Conservation (phyloP, 2,329 filamentous ascomycete genomes). For the Phyllosticta citriasiana region DNA sequence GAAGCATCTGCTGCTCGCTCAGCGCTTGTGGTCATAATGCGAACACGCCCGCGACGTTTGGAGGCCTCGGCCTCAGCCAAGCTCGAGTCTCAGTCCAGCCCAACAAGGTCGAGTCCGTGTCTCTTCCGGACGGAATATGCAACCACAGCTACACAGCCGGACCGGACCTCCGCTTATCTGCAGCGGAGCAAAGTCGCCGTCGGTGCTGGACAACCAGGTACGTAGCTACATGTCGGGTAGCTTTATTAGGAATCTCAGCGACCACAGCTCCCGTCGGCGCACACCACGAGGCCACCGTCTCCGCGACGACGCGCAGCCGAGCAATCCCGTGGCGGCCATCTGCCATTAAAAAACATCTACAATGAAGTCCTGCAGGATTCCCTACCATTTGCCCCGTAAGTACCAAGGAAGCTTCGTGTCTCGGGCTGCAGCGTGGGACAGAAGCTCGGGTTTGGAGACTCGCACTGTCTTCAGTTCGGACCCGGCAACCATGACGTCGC, state of each 20-base stretch:
- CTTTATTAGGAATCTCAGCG: background rate
- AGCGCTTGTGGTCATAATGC: too few relatives aligned
- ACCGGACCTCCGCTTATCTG: background rate
- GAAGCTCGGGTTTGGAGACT: background rate
- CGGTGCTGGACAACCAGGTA: background rate
- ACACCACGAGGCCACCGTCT: background rate
- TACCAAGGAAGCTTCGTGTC: background rate
- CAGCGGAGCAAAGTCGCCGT: background rate
- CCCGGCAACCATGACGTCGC: background rate
- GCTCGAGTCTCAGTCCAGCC: background rate
- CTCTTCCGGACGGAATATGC: background rate
- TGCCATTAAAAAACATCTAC: background rate
- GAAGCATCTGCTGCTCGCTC: too few relatives aligned
- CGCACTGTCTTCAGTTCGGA: background rate
- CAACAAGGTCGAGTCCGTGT: background rate
- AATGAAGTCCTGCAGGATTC: background rate
- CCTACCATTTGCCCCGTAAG: background rate
- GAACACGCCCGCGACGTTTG: background rate
- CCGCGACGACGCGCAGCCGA: background rate
- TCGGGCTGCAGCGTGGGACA: background rate
- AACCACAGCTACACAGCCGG: background rate
- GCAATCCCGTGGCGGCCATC: background rate
- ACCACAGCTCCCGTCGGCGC: background rate
- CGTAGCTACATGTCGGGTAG: background rate
- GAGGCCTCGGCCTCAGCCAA: background rate